phyloP scores from a whole-genome alignment of 179 eudicot genomes.

The Beta macrorhiza region DNA sequence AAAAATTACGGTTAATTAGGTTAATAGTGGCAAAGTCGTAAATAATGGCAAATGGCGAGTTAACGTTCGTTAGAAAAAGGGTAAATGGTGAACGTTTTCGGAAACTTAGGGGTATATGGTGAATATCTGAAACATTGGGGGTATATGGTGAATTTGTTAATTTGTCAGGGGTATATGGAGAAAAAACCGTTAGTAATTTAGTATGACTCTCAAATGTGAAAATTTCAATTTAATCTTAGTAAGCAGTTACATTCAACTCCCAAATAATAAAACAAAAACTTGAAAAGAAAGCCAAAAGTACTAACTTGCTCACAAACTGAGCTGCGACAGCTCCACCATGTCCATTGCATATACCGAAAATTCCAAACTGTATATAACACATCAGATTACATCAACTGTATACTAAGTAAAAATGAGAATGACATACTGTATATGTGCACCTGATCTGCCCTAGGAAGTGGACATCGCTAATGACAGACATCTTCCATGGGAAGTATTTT shows the following conservation, averaged over 20 bases:
- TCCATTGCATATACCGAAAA: constrained; percentile 94
- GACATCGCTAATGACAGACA: constrained; percentile 75
- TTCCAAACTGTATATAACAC: constrained; percentile 69
- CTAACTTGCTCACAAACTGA: constrained; percentile 85
- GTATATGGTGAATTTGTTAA: too few species aligned
- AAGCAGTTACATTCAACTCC: neutral
- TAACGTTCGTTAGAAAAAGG: too few species aligned
- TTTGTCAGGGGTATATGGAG: too few species aligned
- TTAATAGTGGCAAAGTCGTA: too few species aligned
- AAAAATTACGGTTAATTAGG: too few species aligned
- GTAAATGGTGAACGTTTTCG: too few species aligned
- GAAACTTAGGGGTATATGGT: too few species aligned
- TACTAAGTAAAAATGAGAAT: neutral
- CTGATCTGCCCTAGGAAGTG: constrained; percentile 78
- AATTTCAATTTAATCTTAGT: neutral
- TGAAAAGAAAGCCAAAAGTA: constrained; percentile 23
- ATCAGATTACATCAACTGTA: constrained; percentile 18
- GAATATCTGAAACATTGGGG: too few species aligned
- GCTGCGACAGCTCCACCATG: constrained; percentile 96
- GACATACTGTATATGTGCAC: constrained; percentile 32
- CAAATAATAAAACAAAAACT: constrained; percentile 3
- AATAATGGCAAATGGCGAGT: too few species aligned
- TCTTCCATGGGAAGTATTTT: constrained; percentile 97
- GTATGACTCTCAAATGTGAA: neutral
- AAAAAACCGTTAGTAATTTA: neutral